Evolutionary conservation across 2,329 filamentous ascomycete species (phyloP).

Genomic region (Clarireedia sp.): DNA sequence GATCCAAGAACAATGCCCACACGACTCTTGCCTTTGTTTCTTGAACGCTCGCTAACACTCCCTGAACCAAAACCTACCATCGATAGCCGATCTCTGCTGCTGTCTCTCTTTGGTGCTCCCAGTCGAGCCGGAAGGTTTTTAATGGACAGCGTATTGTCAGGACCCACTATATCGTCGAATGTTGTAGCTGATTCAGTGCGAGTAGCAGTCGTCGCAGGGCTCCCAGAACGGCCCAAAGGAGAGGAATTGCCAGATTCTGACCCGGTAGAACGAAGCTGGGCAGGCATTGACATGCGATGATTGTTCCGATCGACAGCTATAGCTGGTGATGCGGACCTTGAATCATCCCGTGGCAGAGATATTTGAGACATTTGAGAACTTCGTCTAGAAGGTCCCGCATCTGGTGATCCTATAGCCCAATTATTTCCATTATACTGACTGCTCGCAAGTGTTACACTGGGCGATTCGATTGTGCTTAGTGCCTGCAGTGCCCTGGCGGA

Average conservation of each 20-base stretch:
- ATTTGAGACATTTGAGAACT: slow-evolving; percentile 51
- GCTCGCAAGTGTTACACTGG: slow-evolving; percentile 43
- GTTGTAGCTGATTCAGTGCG: slow-evolving; percentile 15
- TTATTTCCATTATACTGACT: slow-evolving; percentile 36
- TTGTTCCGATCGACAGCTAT: slow-evolving; percentile 50
- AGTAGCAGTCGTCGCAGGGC: slow-evolving; percentile 25
- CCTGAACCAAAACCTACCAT: slow-evolving; percentile 66
- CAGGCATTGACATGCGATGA: slow-evolving; percentile 75
- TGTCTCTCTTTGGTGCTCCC: slow-evolving; percentile 17
- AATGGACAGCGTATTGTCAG: slow-evolving; percentile 10
- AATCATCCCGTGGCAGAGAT: slow-evolving; percentile 33
- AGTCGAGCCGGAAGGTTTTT: slow-evolving; percentile 19
- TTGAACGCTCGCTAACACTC: slow-evolving; percentile 66
- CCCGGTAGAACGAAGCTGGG: slow-evolving; percentile 34
- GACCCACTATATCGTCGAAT: slow-evolving; percentile 23
- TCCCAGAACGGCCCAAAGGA: slow-evolving; percentile 31
- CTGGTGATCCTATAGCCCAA: slow-evolving; percentile 37
- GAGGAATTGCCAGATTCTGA: slow-evolving; percentile 24
- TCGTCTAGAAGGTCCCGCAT: slow-evolving; percentile 36
- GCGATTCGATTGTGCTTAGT: slow-evolving; percentile 70
- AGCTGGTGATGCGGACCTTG: slow-evolving; percentile 47
- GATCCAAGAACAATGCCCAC: slow-evolving; percentile 74
- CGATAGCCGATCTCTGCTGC: slow-evolving; percentile 44
- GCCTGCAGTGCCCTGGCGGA: slow-evolving; percentile 66
- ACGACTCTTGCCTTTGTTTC: slow-evolving; percentile 73